Conservation (phyloP, 139 green algal species). For the Micractinium conductrix region DNA sequence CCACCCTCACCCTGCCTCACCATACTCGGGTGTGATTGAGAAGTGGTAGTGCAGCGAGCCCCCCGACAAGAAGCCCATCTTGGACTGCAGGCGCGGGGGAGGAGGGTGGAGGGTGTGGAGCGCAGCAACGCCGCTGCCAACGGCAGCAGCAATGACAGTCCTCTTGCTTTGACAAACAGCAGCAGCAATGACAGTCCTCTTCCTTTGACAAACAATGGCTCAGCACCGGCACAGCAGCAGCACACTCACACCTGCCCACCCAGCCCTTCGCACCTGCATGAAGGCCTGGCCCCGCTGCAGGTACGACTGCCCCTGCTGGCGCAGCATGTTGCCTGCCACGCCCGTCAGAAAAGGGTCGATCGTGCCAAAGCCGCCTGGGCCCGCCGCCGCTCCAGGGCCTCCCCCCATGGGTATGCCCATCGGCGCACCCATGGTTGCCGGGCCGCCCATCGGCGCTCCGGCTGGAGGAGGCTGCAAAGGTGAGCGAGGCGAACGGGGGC, state of each 20-base stretch:
- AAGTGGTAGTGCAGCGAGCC: slow-evolving; percentile 88
- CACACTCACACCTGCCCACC: background rate
- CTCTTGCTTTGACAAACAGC: too few relatives aligned
- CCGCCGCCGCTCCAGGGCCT: too few relatives aligned
- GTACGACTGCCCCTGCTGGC: slow-evolving; percentile 57
- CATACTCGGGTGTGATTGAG: slow-evolving; percentile 85
- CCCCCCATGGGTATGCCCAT: too few relatives aligned
- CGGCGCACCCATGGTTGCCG: too few relatives aligned
- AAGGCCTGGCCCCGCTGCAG: slow-evolving; percentile 57
- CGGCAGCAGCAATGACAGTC: too few relatives aligned
- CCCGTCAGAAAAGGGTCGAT: slow-evolving; percentile 50
- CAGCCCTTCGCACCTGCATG: slow-evolving; percentile 48
- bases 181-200: too few relatives aligned
- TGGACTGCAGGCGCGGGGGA: slow-evolving; percentile 35
- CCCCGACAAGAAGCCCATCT: slow-evolving; percentile 78
- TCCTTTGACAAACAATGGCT: too few relatives aligned
- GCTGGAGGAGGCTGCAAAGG: background rate
- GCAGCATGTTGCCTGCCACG: slow-evolving; percentile 56
- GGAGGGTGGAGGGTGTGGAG: too few relatives aligned
- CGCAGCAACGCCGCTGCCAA: too few relatives aligned
- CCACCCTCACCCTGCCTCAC: slow-evolving; percentile 42
- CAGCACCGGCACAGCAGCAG: background rate
- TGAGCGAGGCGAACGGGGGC: background rate
- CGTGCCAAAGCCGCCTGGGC: background rate
- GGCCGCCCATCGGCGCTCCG: background rate